Base-by-base conservation (phyloP, 2,329 filamentous ascomycete genomes). In the Leptographium wingfieldii region DNA sequence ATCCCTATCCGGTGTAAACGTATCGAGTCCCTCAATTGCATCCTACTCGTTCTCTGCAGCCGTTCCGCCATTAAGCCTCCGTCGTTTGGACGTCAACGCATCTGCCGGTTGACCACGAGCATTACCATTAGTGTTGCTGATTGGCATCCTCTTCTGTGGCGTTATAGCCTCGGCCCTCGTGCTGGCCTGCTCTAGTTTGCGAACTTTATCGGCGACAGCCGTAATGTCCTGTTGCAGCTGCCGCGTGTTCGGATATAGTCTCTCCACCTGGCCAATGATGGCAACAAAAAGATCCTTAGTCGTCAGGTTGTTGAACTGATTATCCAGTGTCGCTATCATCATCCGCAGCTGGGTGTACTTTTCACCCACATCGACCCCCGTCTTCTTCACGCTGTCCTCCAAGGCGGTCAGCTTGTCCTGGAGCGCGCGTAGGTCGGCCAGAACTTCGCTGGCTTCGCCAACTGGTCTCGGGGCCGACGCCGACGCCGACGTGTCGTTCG, bases 251-350 rank as follows among this genome's bases (percentile, higher is more conserved):
- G 71, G 68, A 29, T 67, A 69, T 1, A 72, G 29, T 2, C 65
- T 60, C 49, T 70, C 68, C 33, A 78, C 68, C 14, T 74, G 67
- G 1, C 68, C 67, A 4, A 76, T 64, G 10, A 81, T 76, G 1
- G 68, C 68, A 6, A 71, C 68, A 16, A 73, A 74, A 31, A 80
- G 68, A 2, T 69, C 65, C 54, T 71, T 74, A 1, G 77, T 76
- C 25, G 67, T 72, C 9, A 84, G 67, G 63, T 79, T 80, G 59
- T 75, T 76, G 61, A 75, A 81, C 62, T 78, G 79, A 0, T 62
- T 59, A 65, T 80, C 74, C 9, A 84, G 64, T 0, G 71, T 67
- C 25, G 65, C 65, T 5, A 79, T 38, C 54, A 74, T 67, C 48
- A 72, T 66, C 19, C 72, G 69, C 6, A 79, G 63, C 5, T 67